Evolutionary conservation across 2,329 filamentous ascomycete genomes (phyloP).

Genomic region (Rhytidhysteron rufulum): DNA sequence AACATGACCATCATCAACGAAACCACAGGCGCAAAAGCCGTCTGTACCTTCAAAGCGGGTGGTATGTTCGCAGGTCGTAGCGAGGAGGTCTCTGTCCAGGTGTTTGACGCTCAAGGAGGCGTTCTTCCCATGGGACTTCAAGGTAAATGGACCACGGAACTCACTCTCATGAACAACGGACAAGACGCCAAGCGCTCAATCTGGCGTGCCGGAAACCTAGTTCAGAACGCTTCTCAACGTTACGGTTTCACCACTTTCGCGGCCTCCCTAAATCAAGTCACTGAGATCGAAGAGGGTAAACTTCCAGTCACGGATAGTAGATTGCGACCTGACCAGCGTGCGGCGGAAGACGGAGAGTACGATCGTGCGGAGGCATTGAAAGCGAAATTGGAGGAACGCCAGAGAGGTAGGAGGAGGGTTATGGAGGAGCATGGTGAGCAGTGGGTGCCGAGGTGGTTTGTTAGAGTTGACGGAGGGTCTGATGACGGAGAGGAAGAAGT

Average conservation of each 20-base stretch:
- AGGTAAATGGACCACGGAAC: slow-evolving; percentile 79
- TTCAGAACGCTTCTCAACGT: slow-evolving; percentile 71
- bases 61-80: slow-evolving; percentile 96
- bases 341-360: slow-evolving; percentile 75
- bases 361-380: slow-evolving; percentile 84
- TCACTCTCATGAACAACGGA: slow-evolving; percentile 64
- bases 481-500: slow-evolving; percentile 42
- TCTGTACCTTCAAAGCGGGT: slow-evolving; percentile 88
- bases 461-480: slow-evolving; percentile 49
- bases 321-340: slow-evolving; percentile 80
- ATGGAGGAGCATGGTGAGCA: slow-evolving; percentile 71
- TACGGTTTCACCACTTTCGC: slow-evolving; percentile 90
- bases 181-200: slow-evolving; percentile 61
- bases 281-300: slow-evolving; percentile 67
- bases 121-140: slow-evolving; percentile 64
- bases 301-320: slow-evolving; percentile 80
- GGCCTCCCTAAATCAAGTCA: slow-evolving; percentile 82
- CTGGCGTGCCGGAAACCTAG: slow-evolving; percentile 75
- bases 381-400: slow-evolving; percentile 77
- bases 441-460: slow-evolving; percentile 82
- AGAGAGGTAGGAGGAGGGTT: slow-evolving; percentile 68
- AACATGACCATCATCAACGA: slow-evolving; percentile 85
- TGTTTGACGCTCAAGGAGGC: slow-evolving; percentile 63
- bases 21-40: slow-evolving; percentile 73
- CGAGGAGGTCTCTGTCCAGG: slow-evolving; percentile 80